Base-by-base conservation (phyloP, 345 rosid species). In the Salix brachista region DNA sequence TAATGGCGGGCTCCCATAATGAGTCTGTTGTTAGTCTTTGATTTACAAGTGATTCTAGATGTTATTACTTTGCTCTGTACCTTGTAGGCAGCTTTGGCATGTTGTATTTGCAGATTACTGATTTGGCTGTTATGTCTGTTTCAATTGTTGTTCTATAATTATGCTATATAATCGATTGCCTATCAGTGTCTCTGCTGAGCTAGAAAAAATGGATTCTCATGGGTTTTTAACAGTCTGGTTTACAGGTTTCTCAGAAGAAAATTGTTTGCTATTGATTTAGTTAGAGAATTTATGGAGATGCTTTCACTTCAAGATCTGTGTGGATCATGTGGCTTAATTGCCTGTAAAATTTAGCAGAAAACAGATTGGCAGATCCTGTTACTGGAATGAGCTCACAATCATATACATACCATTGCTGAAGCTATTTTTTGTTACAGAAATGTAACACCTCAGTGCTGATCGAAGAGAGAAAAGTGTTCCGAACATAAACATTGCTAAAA, bases 191-290 rank as follows among this genome's bases (percentile, higher is more conserved):
- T 44, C 48, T 10, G 48, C 16, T 12, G 13, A 44, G 48, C 48
- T 44, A 44, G 5, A 10, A 41, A 44, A 44, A 44, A 44, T 44
- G 48, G 48, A 44, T 44, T 44, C 48, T 44, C 48, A 44, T 13
- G 48, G 48, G 48, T 44, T 44, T 44, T 44, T 13, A 9, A 11
- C 48, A 13, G 48, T 44, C 50, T 48, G 65, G 13, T 32, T 46
- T 75, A 23, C 78, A 75, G 78, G 71, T 76, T 68, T 41, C 58
- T 76, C 60, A 36, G 68, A 39, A 26, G 67, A 37, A 41, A 67
- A 41, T 37, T 26, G 19, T 23, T 69, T 68, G 41, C 58, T 60
- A 65, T 36, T 76, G 41, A 67, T 39, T 25, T 23, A 13, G 65
- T 23, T 50, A 54, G 39, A 50, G 14, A 36, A 12, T 34, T 5